These are phyloP conservation scores for Rubus idaeus DNA, from an alignment of 306 rosid species.

Conservation along the genomic window DNA sequence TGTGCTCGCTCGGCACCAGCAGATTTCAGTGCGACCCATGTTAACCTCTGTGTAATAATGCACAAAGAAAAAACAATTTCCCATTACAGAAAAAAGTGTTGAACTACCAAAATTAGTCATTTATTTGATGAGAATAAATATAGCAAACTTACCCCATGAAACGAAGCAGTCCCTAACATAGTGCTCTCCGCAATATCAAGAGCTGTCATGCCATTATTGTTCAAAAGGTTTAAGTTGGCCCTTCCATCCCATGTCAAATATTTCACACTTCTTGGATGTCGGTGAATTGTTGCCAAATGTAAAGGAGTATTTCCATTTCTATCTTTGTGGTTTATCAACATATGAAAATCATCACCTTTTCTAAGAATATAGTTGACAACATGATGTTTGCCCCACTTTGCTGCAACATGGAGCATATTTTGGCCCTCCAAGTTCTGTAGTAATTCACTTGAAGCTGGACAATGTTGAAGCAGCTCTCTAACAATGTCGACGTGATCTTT, in stretches of 20 bases:
- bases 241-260: neutral
- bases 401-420: conserved; percentile 13
- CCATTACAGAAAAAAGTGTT: too few relatives aligned
- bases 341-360: neutral
- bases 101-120: too few relatives aligned
- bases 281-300: conserved; percentile 27
- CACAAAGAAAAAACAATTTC: too few relatives aligned
- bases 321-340: conserved; percentile 31
- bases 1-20: neutral
- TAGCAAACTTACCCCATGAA: conserved; percentile 1
- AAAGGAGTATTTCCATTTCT: conserved; percentile 19
- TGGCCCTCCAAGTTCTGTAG: neutral
- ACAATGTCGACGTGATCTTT: neutral
- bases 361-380: conserved; percentile 14
- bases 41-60: neutral
- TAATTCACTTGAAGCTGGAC: conserved; percentile 12
- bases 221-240: neutral
- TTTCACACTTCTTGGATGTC: neutral
- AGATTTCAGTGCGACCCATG: neutral
- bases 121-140: too few relatives aligned
- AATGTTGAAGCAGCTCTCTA: neutral
- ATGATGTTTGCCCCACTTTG: conserved; percentile 10
- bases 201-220: neutral
- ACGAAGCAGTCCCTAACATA: neutral
- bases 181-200: neutral